Base-by-base conservation (phyloP, 805 yeast species). In the Candida xiaguanensis region DNA sequence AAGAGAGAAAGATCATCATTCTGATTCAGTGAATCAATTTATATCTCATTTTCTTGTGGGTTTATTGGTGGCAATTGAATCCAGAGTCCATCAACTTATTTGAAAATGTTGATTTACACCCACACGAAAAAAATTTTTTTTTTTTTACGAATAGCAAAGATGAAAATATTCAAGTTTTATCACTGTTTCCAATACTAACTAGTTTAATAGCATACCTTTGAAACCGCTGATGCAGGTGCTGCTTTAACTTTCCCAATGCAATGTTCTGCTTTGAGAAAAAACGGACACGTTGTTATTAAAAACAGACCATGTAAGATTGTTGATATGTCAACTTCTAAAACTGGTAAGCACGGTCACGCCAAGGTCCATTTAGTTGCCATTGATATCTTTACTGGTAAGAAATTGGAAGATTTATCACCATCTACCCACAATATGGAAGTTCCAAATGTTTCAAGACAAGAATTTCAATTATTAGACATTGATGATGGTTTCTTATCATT, bases 291-390 rank as follows among this genome's bases (percentile, higher is more conserved):
- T 69, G 95, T 83, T 60, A 93, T 91, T 78, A 93, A 93, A 81
- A 79, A 87, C 65, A 95, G 99, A 82, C 99, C 99, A 70, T 93
- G 98, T 82, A 93, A 93, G 84, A 93, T 93, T 74, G 95, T 93
- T 63, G 99, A 93, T 73, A 93, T 93, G 99, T 93, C 99, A 50
- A 93, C 99, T 67, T 93, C 99, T 65, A 93, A 93, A 85, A 93
- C 99, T 61, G 99, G 99, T 78, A 93, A 93, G 97, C 99, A 93
- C 85, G 99, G 99, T 79, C 99, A 93, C 93, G 99, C 99, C 72
- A 93, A 93, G 83, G 99, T 93, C 74, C 98, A 93, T 77, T 82
- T 93, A 77, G 98, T 93, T 56, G 98, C 98, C 68, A 82, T 86
- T 61, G 99, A 93, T 73, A 91, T 93, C 72, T 93, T 93, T 91